Conservation (phyloP, 495 filamentous ascomycete species). For the Cercophora samala region DNA sequence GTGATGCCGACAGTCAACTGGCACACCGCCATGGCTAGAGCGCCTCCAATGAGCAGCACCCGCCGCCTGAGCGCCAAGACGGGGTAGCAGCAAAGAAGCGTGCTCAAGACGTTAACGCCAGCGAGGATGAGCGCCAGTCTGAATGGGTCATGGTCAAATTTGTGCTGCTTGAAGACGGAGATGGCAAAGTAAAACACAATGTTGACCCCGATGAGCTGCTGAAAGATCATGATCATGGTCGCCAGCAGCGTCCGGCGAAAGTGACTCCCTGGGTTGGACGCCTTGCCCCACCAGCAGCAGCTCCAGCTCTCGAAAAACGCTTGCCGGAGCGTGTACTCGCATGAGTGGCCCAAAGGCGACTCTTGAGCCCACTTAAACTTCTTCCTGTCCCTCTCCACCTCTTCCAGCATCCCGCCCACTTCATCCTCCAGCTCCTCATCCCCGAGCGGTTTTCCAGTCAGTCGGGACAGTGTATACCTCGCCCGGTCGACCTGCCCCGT, state of each 20-base stretch:
- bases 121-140: slow-evolving; percentile 62
- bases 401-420: slow-evolving; percentile 12
- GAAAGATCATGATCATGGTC: slow-evolving; percentile 58
- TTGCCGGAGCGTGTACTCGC: slow-evolving; percentile 33
- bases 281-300: slow-evolving; percentile 66
- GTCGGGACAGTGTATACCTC: slow-evolving; percentile 42
- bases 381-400: slow-evolving; percentile 61
- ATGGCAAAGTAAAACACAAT: slow-evolving; percentile 77
- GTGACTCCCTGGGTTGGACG: slow-evolving; percentile 68
- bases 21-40: slow-evolving; percentile 61
- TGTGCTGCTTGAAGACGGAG: slow-evolving; percentile 63
- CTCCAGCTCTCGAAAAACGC: slow-evolving; percentile 60
- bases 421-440: slow-evolving; percentile 57
- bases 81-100: slow-evolving; percentile 62
- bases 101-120: slow-evolving; percentile 60
- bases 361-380: slow-evolving; percentile 14
- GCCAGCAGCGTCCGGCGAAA: slow-evolving; percentile 37
- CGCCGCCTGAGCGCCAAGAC: slow-evolving; percentile 69
- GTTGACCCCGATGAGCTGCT: slow-evolving; percentile 50
- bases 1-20: slow-evolving; percentile 62
- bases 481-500: slow-evolving; percentile 62
- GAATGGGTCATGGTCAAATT: slow-evolving; percentile 59
- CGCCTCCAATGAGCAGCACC: slow-evolving; percentile 63
- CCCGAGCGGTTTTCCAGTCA: slow-evolving; percentile 1
- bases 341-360: too few species aligned